phyloP scores from a whole-genome alignment of 2,329 filamentous ascomycete species.

The Fusarium odoratissimum region DNA sequence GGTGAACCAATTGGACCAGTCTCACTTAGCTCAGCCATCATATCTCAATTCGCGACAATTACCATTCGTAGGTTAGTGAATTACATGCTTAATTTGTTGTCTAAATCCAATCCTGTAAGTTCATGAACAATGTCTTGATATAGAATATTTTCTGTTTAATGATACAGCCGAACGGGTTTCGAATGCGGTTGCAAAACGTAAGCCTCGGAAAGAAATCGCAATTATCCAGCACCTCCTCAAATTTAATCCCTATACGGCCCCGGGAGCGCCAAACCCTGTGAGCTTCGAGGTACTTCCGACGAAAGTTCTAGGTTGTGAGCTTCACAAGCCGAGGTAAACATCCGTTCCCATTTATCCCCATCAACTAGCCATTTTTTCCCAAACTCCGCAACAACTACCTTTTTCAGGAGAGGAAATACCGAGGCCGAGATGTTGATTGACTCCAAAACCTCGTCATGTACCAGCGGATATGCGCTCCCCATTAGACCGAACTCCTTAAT shows the following conservation, averaged over 20 bases:
- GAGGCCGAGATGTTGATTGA: not conserved
- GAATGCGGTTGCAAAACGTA: not conserved
- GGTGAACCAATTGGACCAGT: not conserved
- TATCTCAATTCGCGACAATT: not conserved
- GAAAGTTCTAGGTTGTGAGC: not conserved
- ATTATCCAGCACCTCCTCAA: rapidly evolving
- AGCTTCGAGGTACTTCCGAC: not conserved
- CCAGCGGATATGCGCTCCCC: rapidly evolving
- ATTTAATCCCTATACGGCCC: rapidly evolving
- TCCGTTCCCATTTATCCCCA: not conserved
- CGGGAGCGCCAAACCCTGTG: rapidly evolving
- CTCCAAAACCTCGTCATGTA: not conserved
- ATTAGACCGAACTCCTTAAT: not conserved
- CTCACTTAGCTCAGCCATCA: not conserved
- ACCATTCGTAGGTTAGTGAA: not conserved
- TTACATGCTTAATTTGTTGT: not conserved
- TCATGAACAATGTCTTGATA: rapidly evolving
- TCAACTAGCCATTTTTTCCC: rapidly evolving
- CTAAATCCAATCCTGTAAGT: not conserved
- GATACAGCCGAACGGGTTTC: not conserved
- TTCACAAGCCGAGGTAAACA: not conserved
- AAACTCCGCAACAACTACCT: not conserved
- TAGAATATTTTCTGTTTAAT: rapidly evolving
- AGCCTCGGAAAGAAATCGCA: too few relatives aligned
- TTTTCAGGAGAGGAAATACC: not conserved